These are phyloP conservation scores for Detonula confervacea DNA, from an alignment of 352 stramenopile species.

Conservation along the genomic window DNA sequence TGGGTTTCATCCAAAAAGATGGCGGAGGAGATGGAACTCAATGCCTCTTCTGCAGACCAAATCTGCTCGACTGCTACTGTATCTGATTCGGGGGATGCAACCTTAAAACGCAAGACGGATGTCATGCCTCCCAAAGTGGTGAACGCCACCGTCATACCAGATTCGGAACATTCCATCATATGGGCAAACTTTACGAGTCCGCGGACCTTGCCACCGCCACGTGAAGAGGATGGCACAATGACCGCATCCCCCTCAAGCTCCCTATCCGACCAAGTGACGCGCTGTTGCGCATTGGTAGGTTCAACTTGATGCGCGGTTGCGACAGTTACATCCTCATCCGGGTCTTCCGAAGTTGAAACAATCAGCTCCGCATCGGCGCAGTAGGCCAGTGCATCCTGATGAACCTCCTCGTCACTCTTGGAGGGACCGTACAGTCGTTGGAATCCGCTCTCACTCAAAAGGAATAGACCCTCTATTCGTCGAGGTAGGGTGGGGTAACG, in stretches of 20 bases:
- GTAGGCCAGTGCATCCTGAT: constrained; percentile 41
- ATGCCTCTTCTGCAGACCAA: constrained; percentile 77
- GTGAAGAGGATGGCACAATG: constrained; percentile 26
- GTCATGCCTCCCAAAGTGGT: constrained; percentile 59
- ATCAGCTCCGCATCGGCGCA: constrained; percentile 43
- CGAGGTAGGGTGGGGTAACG: constrained; percentile 27
- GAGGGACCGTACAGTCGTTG: constrained; percentile 38
- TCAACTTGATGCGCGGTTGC: constrained; percentile 8
- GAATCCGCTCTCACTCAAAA: constrained; percentile 12
- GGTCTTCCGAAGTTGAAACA: constrained; percentile 23
- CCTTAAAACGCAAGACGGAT: constrained; percentile 22
- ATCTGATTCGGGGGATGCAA: too few relatives aligned
- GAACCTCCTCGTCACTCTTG: constrained; percentile 26
- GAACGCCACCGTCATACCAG: constrained; percentile 55
- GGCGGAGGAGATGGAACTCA: constrained; percentile 61
- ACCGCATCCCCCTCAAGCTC: constrained; percentile 19
- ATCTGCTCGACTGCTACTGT: constrained; percentile 12
- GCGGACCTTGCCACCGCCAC: background rate
- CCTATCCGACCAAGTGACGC: constrained; percentile 16
- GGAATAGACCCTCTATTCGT: constrained; percentile 29
- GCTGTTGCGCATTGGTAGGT: background rate
- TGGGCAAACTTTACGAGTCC: constrained; percentile 40
- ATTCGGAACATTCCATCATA: constrained; percentile 38
- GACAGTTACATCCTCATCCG: constrained; percentile 3
- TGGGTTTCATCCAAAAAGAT: constrained; percentile 81